Evolutionary conservation across 2,329 filamentous ascomycete species (phyloP), one percentile per base, ranked within the genome.

Genomic region (Sporothrix brasiliensis): DNA sequence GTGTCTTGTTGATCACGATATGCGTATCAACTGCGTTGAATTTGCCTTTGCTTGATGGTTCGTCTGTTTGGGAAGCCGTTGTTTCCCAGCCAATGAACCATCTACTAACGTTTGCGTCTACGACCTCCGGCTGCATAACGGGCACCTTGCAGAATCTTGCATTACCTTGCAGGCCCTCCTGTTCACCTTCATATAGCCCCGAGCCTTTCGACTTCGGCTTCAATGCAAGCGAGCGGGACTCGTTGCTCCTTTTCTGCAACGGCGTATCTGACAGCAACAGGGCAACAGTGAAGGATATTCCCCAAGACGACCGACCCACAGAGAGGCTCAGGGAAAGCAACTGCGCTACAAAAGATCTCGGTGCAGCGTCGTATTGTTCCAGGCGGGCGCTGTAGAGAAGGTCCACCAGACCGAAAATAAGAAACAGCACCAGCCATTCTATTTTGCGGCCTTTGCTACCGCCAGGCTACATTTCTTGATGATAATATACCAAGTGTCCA

Each of bases 141-240:
- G 34, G 34, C 56, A n/a, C 34, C 56, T 44, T 61, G 56, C 56
- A 61, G 56, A 61, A 61, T 61, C 56, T 61, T 61, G 56, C 56
- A 61, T 61, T 47, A 39, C 16, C 58, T 16, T 63, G 27, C 21
- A 9, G 5, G 52, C 34, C 34, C 34, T 34, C 27, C 34, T 34
- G 5, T 34, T 34, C 34, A 7, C 34, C 34, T 34, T 34, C 5
- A 34, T 34, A 34, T 34, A 6, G 5, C 5, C 34, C 6, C 34
- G 6, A 34, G 1, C 5, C 34, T 7, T 34, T 34, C 34, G 34
- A 9, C 34, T 1, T 34, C 34, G 34, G 6, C 34, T 7, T 34
- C 34, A 10, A 39, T 58, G 58, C 58, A 63, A 63, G 58, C 39
- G 58, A 63, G 39, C 58, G 58, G 58, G 58, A 47, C 58, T 16